Evolutionary conservation across 768 basidiomycete species (phyloP).

Genomic region (Tylopilus rubrobrunneus): DNA sequence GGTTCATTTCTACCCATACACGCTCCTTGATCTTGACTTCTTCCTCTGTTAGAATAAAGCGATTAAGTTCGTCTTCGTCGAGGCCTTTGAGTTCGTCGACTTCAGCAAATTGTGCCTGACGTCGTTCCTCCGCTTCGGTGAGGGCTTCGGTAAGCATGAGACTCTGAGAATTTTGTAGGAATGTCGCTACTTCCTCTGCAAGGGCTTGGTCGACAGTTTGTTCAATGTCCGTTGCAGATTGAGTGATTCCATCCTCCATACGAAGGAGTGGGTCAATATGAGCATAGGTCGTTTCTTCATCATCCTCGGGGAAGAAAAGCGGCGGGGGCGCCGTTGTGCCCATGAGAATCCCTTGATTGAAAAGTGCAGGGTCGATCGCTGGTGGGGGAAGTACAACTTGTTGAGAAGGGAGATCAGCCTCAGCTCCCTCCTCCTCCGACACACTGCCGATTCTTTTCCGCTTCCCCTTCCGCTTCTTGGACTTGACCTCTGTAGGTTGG

Average conservation of each 20-base stretch:
- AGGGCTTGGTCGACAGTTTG: constrained; percentile 59
- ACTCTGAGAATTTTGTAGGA: constrained; percentile 60
- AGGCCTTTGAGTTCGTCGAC: constrained; percentile 67
- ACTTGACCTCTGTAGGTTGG: constrained; percentile 22
- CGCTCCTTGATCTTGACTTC: constrained; percentile 86
- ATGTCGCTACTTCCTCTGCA: constrained; percentile 65
- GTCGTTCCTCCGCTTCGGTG: constrained; percentile 62
- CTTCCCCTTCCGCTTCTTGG: constrained; percentile 34
- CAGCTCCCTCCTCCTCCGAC: constrained; percentile 30
- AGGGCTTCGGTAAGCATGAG: constrained; percentile 57
- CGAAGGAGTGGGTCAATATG: constrained; percentile 61
- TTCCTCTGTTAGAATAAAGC: constrained; percentile 70
- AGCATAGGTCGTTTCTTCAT: constrained; percentile 35
- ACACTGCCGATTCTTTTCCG: constrained; percentile 39
- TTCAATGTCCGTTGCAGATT: constrained; percentile 43
- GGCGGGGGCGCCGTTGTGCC: constrained; percentile 42
- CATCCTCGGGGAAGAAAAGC: constrained; percentile 44
- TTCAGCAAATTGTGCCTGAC: constrained; percentile 46
- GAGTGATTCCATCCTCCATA: constrained; percentile 15
- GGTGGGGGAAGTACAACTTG: constrained; percentile 18
- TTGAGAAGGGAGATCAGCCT: constrained; percentile 9
- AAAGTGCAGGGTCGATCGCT: constrained; percentile 52
- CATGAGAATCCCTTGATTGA: constrained; percentile 65
- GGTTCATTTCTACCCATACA: constrained; percentile 92
- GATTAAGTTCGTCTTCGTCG: constrained; percentile 89